Base-by-base conservation (phyloP, 495 filamentous ascomycete species). In the Aspergillus diversus region DNA sequence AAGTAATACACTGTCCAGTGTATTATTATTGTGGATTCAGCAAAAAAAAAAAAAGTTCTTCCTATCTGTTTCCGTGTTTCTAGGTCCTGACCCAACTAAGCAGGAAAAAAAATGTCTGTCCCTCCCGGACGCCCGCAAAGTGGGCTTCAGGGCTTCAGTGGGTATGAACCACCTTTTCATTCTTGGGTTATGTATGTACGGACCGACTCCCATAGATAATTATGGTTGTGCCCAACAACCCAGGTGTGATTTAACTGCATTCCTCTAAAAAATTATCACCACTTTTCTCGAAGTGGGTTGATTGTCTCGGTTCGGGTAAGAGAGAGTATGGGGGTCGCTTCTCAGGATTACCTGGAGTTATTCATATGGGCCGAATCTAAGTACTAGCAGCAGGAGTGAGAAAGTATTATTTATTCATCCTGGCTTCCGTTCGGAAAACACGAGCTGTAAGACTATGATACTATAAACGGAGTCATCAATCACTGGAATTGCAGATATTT, bases 71-170 rank as follows among this genome's bases (percentile, higher is more conserved):
- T 68, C 51, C 59, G 55, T 49, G 51, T 47, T 63, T 60, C 33
- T 27, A 50, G 47, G 47, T 27, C 47, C 27, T 50, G 47, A 47
- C 31, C 52, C n/a, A 51, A 27, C 37, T 27, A 52, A 51, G 49
- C 37, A 53, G 32, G 46, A 37, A 46, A 55, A 37, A 59, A 54
- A 55, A 59, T 34, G 32, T 34, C 34, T 42, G 33, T 67, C 31
- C 33, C 32, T 65, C 66, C 66, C 64, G 58, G 55, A 66, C 63
- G 35, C 63, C 69, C 69, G 60, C 66, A 57, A 21, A 42, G 69
- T 71, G 66, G 66, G 63, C 64, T 65, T 69, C 69, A 71, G 69
- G 69, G 69, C 69, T 71, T 67, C 64, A 66, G 69, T 71, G 69
- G 69, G 63, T 63, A 71, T 68, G 66, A 66, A 66, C 67, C 61